Evolutionary conservation across 2,329 filamentous ascomycete species (phyloP).

Genomic region (Podosphaera aphanis): DNA sequence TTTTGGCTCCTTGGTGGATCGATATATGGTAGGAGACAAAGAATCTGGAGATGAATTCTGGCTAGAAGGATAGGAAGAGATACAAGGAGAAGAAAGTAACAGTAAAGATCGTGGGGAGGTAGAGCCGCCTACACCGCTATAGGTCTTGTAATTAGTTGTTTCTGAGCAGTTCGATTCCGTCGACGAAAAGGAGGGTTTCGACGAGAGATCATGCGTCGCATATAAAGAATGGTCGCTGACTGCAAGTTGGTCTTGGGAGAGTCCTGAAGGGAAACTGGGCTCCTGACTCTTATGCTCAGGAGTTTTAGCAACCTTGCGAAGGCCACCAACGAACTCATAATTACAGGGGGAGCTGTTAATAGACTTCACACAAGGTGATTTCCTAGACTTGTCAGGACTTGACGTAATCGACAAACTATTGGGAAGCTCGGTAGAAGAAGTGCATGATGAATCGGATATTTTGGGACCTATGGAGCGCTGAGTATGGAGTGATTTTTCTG

Average conservation of each 20-base stretch:
- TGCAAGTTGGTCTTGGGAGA: background rate
- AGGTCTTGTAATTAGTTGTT: conserved; percentile 16
- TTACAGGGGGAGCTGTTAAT: conserved; percentile 15
- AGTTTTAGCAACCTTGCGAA: conserved; percentile 17
- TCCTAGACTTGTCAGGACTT: conserved; percentile 7
- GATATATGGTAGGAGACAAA: conserved; percentile 12
- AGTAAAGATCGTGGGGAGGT: conserved; percentile 7
- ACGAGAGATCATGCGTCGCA: conserved; percentile 13
- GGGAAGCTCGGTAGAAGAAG: too few species aligned
- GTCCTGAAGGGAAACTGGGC: conserved; percentile 5
- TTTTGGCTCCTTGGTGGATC: conserved; percentile 10
- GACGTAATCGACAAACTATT: conserved; percentile 6
- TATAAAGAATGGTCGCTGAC: conserved; percentile 6
- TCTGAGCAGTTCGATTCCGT: conserved; percentile 12
- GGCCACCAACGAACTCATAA: conserved; percentile 15
- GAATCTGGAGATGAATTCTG: conserved; percentile 26
- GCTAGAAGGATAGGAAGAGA: conserved; percentile 27
- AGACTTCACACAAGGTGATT: conserved; percentile 13
- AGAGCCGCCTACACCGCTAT: conserved; percentile 7
- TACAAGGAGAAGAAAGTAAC: conserved; percentile 8
- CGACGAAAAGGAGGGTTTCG: conserved; percentile 16
- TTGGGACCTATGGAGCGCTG: background rate
- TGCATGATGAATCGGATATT: background rate
- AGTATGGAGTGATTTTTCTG: background rate
- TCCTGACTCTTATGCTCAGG: conserved; percentile 14